Conservation (phyloP, 2,329 filamentous ascomycete genomes). For the Aspergillus costaricaensis region DNA sequence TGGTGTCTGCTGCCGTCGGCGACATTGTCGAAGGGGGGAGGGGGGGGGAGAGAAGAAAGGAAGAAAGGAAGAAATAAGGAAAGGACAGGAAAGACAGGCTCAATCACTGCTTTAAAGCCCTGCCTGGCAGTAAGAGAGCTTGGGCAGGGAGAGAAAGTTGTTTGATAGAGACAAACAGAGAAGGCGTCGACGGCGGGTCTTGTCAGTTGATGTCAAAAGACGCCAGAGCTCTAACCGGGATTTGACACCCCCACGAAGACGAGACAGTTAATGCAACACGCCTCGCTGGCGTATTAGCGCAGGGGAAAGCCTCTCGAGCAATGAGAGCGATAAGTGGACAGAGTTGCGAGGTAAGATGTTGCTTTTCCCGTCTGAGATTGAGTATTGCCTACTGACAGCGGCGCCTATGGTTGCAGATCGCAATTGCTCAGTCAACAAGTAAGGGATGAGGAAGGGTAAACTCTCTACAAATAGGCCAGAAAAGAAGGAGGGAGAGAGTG, state of each 20-base stretch:
- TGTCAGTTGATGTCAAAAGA: neutral
- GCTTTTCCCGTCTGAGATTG: slow-evolving; percentile 2
- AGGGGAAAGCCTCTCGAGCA: neutral
- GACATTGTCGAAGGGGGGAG: slow-evolving; percentile 25
- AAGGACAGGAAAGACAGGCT: neutral
- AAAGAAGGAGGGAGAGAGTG: neutral
- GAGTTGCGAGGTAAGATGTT: neutral
- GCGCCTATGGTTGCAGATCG: neutral
- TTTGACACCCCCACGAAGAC: neutral
- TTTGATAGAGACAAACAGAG: too few species aligned
- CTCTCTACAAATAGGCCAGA: neutral
- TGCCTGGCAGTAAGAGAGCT: too few species aligned
- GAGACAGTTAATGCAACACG: neutral
- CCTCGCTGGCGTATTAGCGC: neutral
- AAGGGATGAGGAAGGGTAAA: neutral
- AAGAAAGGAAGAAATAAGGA: neutral
- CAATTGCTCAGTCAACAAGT: neutral
- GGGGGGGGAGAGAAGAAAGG: too few species aligned
- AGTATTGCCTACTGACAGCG: neutral
- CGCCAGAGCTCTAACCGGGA: neutral
- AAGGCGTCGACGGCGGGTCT: neutral
- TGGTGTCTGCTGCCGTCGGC: slow-evolving; percentile 7
- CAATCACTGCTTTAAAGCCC: neutral
- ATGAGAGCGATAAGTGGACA: neutral
- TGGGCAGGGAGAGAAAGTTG: too few species aligned